These are phyloP conservation scores for Solanum sparsipilum DNA, from an alignment of 257 asterid genomes.

Conservation along the genomic window DNA sequence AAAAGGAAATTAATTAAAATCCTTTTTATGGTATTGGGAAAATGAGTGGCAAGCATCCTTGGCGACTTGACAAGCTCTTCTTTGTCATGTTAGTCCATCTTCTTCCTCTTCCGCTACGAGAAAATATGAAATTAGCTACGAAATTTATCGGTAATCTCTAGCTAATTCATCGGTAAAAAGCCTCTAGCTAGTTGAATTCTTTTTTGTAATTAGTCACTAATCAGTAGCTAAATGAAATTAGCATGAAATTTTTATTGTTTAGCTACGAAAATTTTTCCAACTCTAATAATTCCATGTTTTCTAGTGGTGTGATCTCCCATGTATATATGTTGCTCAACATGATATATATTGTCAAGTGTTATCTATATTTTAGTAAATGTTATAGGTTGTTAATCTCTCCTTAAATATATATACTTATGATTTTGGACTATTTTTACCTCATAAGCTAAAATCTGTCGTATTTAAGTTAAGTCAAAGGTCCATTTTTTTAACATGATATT, in stretches of 20 bases:
- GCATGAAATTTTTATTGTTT: too few species aligned
- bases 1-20: neutral
- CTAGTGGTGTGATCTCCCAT: neutral
- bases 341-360: neutral
- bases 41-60: neutral
- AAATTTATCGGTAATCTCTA: neutral
- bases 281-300: neutral
- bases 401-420: neutral
- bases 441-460: neutral
- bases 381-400: neutral
- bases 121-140: neutral
- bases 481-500: neutral
- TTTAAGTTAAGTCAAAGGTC: neutral
- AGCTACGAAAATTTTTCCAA: neutral
- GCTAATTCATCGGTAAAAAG: fast-evolving
- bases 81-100: neutral
- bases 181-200: neutral
- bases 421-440: neutral
- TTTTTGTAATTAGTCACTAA: too few species aligned
- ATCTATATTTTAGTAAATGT: neutral
- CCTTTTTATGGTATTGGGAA: neutral
- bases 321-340: neutral
- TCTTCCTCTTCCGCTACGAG: neutral
- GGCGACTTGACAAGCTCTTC: neutral
- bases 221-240: neutral